Conservation (phyloP, 768 basidiomycete genomes). For the Agaricus sinodeliciosus region DNA sequence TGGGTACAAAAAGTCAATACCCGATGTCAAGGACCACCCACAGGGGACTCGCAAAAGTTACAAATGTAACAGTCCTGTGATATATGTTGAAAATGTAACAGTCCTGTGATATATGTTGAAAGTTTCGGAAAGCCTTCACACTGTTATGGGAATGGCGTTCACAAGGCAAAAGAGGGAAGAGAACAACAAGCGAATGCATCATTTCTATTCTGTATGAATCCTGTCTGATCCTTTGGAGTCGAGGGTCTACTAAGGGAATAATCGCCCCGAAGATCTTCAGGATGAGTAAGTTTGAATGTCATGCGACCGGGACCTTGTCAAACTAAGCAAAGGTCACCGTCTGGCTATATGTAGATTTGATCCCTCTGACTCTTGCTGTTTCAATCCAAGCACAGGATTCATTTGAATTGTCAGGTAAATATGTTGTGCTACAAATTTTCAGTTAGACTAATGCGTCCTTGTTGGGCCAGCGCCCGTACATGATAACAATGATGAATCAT, state of each 20-base stretch:
- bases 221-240: background rate
- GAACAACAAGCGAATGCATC: too few species aligned
- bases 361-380: background rate
- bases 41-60: too few species aligned
- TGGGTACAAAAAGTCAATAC: too few species aligned
- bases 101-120: too few species aligned
- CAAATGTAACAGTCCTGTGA: too few species aligned
- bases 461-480: background rate
- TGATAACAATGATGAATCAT: background rate
- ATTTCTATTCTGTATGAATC: background rate
- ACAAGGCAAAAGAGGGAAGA: too few species aligned
- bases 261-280: background rate
- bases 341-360: background rate
- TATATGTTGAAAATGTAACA: too few species aligned
- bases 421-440: too few species aligned
- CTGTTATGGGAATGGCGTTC: too few species aligned
- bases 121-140: too few species aligned
- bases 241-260: background rate
- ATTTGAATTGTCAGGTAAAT: too few species aligned
- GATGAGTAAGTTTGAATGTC: background rate
- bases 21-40: too few species aligned
- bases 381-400: background rate
- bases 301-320: background rate
- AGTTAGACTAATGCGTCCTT: background rate
- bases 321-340: background rate